phyloP scores from a whole-genome alignment of 2,329 filamentous ascomycete genomes.

The Lachnellula hyalina region DNA sequence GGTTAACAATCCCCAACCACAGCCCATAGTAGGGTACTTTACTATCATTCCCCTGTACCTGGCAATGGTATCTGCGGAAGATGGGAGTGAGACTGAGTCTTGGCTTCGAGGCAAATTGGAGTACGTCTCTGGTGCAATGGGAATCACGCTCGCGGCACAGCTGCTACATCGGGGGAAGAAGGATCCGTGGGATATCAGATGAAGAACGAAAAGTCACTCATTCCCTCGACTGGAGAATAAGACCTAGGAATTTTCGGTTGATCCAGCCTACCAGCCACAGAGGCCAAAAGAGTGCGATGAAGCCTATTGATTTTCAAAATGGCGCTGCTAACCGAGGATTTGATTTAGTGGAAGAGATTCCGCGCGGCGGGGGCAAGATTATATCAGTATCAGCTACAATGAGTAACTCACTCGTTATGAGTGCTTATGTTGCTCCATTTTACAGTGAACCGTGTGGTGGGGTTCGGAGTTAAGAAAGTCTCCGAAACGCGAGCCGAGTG shows the following conservation, averaged over 20 bases:
- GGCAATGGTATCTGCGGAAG: not conserved
- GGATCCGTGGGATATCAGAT: not conserved
- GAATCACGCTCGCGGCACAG: not conserved
- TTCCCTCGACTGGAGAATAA: not conserved
- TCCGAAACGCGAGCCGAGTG: too few species aligned
- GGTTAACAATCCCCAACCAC: not conserved
- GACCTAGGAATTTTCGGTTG: not conserved
- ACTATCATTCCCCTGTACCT: not conserved
- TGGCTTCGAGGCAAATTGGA: not conserved
- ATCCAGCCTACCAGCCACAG: not conserved
- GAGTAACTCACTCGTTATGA: too few species aligned
- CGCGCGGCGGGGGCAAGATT: too few species aligned
- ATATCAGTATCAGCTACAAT: too few species aligned
- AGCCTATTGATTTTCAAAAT: too few species aligned
- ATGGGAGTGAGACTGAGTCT: not conserved
- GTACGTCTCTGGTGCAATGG: not conserved
- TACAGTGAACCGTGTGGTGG: too few species aligned
- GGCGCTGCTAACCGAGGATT: too few species aligned
- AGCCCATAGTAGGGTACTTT: not conserved
- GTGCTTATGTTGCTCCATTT: too few species aligned
- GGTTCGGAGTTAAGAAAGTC: too few species aligned
- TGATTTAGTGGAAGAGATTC: too few species aligned
- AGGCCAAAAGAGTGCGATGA: too few species aligned
- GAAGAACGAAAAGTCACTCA: not conserved
- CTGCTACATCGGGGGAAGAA: not conserved